Evolutionary conservation across 495 filamentous ascomycete species (phyloP).

Genomic region (Aspergillus asperescens): DNA sequence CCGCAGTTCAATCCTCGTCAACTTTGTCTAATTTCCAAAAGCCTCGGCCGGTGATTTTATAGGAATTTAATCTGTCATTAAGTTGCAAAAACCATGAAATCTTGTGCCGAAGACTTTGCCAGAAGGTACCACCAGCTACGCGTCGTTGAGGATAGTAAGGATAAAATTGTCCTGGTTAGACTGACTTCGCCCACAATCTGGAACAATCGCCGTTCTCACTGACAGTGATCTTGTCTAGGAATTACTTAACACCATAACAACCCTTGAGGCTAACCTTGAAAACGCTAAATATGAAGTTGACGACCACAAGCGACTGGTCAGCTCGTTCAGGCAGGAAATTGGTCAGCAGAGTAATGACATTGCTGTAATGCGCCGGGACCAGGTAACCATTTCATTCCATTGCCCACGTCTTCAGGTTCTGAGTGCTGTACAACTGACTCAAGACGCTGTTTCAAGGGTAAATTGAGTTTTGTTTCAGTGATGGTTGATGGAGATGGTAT

Average conservation of each 20-base stretch:
- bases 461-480: constrained; percentile 24
- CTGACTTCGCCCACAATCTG: no score
- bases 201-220: neutral
- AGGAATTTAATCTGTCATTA: no score
- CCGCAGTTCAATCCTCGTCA: no score
- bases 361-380: constrained; percentile 9
- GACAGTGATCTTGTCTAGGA: constrained; percentile 2
- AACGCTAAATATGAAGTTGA: constrained; percentile 9
- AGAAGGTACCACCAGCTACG: neutral
- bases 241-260: constrained; percentile 11
- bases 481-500: constrained; percentile 31
- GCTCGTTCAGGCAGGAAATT: constrained; percentile 2
- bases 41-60: no score
- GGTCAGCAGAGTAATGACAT: constrained; percentile 1
- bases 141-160: constrained; percentile 6
- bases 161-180: constrained; percentile 10
- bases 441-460: constrained; percentile 9
- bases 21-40: no score
- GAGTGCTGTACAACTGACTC: neutral
- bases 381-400: constrained; percentile 9
- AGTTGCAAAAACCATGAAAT: no score
- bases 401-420: neutral
- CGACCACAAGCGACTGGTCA: neutral
- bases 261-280: constrained; percentile 8
- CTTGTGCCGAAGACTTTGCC: no score